phyloP scores from a whole-genome alignment of 495 filamentous ascomycete genomes.

The Hypoxylon fuscum region DNA sequence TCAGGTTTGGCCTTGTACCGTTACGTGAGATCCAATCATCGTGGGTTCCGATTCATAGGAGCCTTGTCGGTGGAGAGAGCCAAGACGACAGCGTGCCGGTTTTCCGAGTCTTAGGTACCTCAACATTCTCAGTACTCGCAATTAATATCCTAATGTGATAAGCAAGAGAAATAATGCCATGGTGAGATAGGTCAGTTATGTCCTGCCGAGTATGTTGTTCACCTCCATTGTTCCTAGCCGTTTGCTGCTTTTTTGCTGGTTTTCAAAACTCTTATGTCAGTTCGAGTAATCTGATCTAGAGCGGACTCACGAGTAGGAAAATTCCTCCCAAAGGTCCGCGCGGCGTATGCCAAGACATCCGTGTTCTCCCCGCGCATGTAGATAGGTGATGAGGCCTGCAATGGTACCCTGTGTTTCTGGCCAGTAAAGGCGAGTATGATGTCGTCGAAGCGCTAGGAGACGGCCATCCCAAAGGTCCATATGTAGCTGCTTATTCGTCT shows the following conservation, averaged over 20 bases:
- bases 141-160: not conserved
- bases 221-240: no score
- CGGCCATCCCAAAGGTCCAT: conserved; percentile 4
- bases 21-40: conserved; percentile 35
- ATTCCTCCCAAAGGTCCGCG: conserved; percentile 9
- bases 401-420: conserved; percentile 27
- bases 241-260: no score
- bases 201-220: no score
- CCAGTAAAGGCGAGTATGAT: conserved; percentile 20
- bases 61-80: conserved; percentile 39
- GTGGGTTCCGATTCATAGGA: conserved; percentile 27
- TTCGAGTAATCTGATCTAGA: not conserved
- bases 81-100: conserved; percentile 39
- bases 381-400: conserved; percentile 22
- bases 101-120: conserved; percentile 29
- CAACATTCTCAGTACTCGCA: not conserved
- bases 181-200: not conserved
- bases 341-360: conserved; percentile 29
- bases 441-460: conserved; percentile 18
- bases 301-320: conserved; percentile 6
- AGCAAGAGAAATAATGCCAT: not conserved
- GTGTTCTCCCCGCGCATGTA: conserved; percentile 11
- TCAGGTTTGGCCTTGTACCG: conserved; percentile 18
- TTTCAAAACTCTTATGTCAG: not conserved
- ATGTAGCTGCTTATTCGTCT: conserved; percentile 3